These are phyloP conservation scores for Stachybotrys elegans DNA, from an alignment of 2,329 filamentous ascomycete species.

Conservation along the genomic window DNA sequence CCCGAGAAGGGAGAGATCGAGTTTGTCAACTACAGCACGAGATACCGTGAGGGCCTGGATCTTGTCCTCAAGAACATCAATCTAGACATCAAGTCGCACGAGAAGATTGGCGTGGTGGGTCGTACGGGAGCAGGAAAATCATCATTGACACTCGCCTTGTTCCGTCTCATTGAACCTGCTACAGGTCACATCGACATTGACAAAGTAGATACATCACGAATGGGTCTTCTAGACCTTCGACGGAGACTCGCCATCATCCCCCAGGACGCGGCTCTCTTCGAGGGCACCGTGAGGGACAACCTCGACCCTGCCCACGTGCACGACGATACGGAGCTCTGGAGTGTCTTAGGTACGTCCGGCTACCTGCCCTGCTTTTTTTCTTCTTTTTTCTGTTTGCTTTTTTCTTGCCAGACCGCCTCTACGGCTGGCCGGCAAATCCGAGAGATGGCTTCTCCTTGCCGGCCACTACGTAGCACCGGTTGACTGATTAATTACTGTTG, in stretches of 20 bases:
- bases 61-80: slow-evolving; percentile 90
- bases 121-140: slow-evolving; percentile 96
- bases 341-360: slow-evolving; percentile 70
- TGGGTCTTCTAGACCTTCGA: slow-evolving; percentile 84
- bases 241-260: slow-evolving; percentile 93
- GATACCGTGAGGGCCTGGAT: slow-evolving; percentile 85
- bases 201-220: slow-evolving; percentile 79
- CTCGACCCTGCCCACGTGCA: slow-evolving; percentile 91
- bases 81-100: slow-evolving; percentile 87
- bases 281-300: slow-evolving; percentile 90
- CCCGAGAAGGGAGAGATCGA: slow-evolving; percentile 82
- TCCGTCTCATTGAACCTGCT: slow-evolving; percentile 88
- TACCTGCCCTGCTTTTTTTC: slow-evolving; percentile 11
- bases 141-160: slow-evolving; percentile 84
- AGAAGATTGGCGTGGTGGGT: slow-evolving; percentile 97
- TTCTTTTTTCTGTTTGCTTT: no score
- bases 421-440: no score
- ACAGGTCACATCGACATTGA: slow-evolving; percentile 87
- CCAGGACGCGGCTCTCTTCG: slow-evolving; percentile 93
- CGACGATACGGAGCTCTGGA: slow-evolving; percentile 97
- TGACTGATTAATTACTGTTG: no score
- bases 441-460: no score
- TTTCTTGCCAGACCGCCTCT: no score
- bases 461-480: no score
- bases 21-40: slow-evolving; percentile 90